These are phyloP conservation scores for Alisma plantagoaquatica DNA, from an alignment of 106 monocot species.

Conservation along the genomic window DNA sequence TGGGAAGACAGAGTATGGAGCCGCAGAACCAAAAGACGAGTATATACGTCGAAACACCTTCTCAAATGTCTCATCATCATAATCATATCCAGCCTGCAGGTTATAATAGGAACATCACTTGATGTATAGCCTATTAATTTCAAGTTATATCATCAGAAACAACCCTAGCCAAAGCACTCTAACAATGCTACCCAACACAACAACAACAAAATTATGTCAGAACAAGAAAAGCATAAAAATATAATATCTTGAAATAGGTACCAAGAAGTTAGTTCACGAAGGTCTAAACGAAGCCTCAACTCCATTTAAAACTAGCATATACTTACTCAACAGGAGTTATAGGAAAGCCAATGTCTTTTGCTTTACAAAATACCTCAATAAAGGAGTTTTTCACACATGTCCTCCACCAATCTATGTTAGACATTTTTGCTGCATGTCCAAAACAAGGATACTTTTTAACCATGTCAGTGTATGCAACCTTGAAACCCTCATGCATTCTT, in stretches of 20 bases:
- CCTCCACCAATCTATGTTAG: conserved; percentile 95
- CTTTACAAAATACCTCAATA: conserved; percentile 72
- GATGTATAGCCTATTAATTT: neutral
- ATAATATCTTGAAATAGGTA: too few species aligned
- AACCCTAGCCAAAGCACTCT: too few species aligned
- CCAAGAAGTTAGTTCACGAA: too few species aligned
- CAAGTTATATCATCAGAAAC: too few species aligned
- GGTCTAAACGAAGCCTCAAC: too few species aligned
- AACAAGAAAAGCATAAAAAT: too few species aligned
- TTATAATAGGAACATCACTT: neutral
- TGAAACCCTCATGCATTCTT: conserved; percentile 96
- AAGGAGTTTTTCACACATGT: conserved; percentile 89
- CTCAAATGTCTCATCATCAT: conserved; percentile 93
- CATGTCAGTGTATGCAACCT: conserved; percentile 80
- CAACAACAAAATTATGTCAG: too few species aligned
- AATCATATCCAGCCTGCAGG: conserved; percentile 87
- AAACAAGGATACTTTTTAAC: conserved; percentile 78
- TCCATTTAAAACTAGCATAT: too few species aligned
- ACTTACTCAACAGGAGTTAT: too few species aligned
- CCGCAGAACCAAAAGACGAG: conserved; percentile 85
- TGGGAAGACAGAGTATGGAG: conserved; percentile 72
- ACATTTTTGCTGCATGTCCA: conserved; percentile 70
- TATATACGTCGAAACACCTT: conserved; percentile 90
- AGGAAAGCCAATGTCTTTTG: too few species aligned
- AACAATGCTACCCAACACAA: too few species aligned